Evolutionary conservation across 108 stramenopile species (phyloP).

Genomic region (Nannochloropsis granulata): DNA sequence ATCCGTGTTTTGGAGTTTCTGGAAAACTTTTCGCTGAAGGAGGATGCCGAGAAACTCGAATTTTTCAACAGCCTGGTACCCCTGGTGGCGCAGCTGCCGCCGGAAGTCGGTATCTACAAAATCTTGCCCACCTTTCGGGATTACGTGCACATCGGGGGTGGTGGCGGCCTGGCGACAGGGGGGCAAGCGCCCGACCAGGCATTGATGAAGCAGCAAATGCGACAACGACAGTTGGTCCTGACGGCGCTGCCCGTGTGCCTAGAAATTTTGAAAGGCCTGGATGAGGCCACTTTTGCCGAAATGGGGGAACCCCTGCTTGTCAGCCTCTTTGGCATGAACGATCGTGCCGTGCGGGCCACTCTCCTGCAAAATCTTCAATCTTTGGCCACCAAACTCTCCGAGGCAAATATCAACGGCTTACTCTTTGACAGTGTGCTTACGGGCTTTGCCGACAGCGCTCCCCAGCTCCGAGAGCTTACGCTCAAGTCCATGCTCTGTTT

Average conservation of each 20-base stretch:
- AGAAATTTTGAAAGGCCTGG: constrained; percentile 1
- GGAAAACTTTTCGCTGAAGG: not conserved
- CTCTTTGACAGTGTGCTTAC: constrained; percentile 31
- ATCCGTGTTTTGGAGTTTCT: not conserved
- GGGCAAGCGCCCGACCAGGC: not conserved
- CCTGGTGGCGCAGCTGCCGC: not conserved
- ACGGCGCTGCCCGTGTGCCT: not conserved
- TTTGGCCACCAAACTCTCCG: constrained; percentile 7
- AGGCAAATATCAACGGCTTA: constrained; percentile 13
- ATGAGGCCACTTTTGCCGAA: not conserved
- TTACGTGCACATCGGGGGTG: not conserved
- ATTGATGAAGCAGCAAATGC: not conserved
- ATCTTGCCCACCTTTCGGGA: not conserved
- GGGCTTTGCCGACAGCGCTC: constrained; percentile 34
- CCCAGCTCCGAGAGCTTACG: constrained; percentile 33
- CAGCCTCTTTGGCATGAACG: constrained; percentile 27
- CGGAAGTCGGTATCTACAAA: not conserved
- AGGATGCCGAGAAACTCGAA: not conserved
- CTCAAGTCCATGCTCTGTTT: constrained; percentile 34
- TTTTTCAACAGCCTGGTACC: not conserved
- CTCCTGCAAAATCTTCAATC: constrained; percentile 17
- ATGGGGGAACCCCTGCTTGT: constrained; percentile 11
- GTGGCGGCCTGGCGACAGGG: not conserved
- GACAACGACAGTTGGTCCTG: not conserved
- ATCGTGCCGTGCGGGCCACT: constrained; percentile 27